These are phyloP conservation scores for Stereum hirsutum DNA, from an alignment of 1,284 basidiomycete genomes.

Conservation along the genomic window DNA sequence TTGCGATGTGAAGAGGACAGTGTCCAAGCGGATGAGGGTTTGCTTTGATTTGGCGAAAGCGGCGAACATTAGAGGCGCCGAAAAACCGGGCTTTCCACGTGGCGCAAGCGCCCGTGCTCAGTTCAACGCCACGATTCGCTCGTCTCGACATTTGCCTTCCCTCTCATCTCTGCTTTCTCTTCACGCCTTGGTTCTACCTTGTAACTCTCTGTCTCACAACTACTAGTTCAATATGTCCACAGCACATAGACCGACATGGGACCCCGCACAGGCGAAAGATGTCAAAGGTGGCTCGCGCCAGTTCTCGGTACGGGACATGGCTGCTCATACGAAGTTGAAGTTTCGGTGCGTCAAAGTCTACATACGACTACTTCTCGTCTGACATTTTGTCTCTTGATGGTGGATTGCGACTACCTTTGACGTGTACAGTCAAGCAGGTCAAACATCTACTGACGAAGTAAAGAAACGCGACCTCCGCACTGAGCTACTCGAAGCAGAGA, in stretches of 20 bases:
- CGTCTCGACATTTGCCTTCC: not conserved
- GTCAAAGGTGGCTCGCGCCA: conserved; percentile 84
- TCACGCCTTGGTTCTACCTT: too few relatives aligned
- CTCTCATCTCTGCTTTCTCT: not conserved
- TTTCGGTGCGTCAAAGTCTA: conserved; percentile 61
- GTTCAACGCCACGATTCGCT: too few relatives aligned
- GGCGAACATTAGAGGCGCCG: too few relatives aligned
- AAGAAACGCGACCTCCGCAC: conserved; percentile 71
- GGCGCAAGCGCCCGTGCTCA: too few relatives aligned
- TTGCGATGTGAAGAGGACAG: too few relatives aligned
- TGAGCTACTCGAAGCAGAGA: conserved; percentile 77
- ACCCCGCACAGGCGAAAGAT: conserved; percentile 78
- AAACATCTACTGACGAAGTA: conserved; percentile 71
- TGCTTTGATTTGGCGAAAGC: too few relatives aligned
- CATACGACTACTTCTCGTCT: not conserved
- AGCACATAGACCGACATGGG: conserved; percentile 86
- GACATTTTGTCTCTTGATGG: conserved; percentile 5
- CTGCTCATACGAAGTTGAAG: conserved; percentile 91
- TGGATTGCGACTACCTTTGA: too few relatives aligned
- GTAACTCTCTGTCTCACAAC: too few relatives aligned
- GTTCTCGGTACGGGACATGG: conserved; percentile 85
- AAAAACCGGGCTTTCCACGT: too few relatives aligned
- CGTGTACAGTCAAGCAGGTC: conserved; percentile 64
- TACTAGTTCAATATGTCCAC: conserved; percentile 64
- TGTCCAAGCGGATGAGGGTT: too few relatives aligned